Percentiles rank a stretch among this genome's conserved stretches.
Evolutionary conservation across 108 stramenopile species (phyloP).

Genomic region (Mayamaea pseudoterrestris): DNA sequence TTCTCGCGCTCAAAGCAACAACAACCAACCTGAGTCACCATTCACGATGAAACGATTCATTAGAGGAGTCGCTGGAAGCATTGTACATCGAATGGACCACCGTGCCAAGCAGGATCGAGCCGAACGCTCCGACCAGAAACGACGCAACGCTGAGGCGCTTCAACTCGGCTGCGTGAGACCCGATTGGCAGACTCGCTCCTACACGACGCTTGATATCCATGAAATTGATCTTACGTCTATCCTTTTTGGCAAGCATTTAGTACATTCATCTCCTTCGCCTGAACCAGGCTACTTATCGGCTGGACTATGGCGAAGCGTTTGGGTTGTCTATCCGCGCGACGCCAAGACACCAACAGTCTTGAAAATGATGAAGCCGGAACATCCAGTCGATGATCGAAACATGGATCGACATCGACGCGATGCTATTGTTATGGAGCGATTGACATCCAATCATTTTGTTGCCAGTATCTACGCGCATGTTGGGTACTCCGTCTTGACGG

Average conservation of each 20-base stretch:
- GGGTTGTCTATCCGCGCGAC: constrained; percentile 30
- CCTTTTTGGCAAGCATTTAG: constrained; percentile 7
- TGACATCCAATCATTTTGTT: constrained; percentile 42
- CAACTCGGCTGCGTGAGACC: constrained; percentile 11
- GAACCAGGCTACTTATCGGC: constrained; percentile 37
- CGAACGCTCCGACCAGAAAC: no score
- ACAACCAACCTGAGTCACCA: no score
- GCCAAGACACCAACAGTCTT: constrained; percentile 23
- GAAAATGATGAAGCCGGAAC: constrained; percentile 68
- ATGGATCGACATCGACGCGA: constrained; percentile 77
- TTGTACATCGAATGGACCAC: no score
- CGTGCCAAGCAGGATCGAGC: no score
- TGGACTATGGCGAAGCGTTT: constrained; percentile 67
- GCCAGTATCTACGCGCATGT: constrained; percentile 63
- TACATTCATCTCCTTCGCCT: background rate
- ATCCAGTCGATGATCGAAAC: constrained; percentile 53
- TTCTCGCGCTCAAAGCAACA: no score
- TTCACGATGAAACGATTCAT: no score
- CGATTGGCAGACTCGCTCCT: constrained; percentile 48
- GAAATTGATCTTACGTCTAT: constrained; percentile 41
- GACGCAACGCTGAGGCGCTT: no score
- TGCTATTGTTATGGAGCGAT: constrained; percentile 62
- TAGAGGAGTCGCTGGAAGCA: no score
- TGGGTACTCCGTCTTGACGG: constrained; percentile 65
- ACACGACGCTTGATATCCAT: constrained; percentile 59